Base-by-base conservation (phyloP, 225 moss, liverwort and hornwort genomes). In the Physcomitrium patens region DNA sequence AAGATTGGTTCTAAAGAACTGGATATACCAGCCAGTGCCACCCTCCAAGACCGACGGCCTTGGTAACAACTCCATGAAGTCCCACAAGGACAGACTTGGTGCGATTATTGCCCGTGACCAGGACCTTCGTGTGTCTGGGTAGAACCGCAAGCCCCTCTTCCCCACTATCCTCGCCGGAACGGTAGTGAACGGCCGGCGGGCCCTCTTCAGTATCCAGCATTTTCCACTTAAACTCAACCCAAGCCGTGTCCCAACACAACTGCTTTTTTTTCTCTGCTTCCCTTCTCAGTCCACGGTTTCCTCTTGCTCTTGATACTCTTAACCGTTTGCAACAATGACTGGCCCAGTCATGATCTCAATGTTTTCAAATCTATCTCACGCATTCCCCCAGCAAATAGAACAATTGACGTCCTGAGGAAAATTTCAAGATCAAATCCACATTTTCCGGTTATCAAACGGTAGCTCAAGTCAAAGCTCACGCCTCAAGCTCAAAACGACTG, bases 131-230 rank as follows among this genome's bases (percentile, higher is more conserved):
- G 31, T 37, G 31, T 37, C 31, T 37, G 31, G 31, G 31, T 7
- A 37, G 31, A 37, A 37, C 31, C 31, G 31, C 31, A 37, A 37
- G 31, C 31, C 31, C 31, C 31, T 37, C 31, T 37, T 37, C 31
- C 31, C 31, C 31, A 37, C 31, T 37, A 37, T 37, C 31, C 31
- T 37, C 31, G 31, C 31, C 31, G 31, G 31, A 37, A 37, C 31
- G 31, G 64, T 57, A 50, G 37, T 52, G 49, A 70, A 68, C 50
- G 80, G 59, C 80, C 80, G 52, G 75, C 62, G 69, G 80, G 68
- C 80, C 68, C 60, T 58, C 80, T 69, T 80, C 74, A 13, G 80
- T 55, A 60, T 80, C 74, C 75, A 80, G 80, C 80, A 75, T 75
- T 74, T 60, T 37, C 69, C 75, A 22, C 80, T 60, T 37, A 53